Evolutionary conservation across 2,329 filamentous ascomycete genomes (phyloP).

Genomic region (Colletotrichum phormii): DNA sequence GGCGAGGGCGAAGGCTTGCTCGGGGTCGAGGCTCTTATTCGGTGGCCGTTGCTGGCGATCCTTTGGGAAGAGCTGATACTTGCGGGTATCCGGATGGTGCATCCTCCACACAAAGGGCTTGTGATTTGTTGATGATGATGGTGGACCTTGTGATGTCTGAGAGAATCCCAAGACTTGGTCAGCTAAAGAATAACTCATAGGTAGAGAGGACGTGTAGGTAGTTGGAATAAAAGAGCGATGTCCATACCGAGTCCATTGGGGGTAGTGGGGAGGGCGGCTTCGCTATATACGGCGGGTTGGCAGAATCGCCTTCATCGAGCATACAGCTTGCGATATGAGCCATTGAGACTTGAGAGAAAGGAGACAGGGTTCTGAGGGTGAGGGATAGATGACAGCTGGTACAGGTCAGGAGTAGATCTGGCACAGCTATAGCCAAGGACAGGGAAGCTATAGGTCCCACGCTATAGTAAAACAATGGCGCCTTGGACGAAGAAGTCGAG

Average conservation of each 20-base stretch:
- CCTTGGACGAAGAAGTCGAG: conserved; percentile 30
- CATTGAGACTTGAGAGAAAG: conserved; percentile 59
- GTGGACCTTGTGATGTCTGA: conserved; percentile 34
- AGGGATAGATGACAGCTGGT: conserved; percentile 30
- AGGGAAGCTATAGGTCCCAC: conserved; percentile 36
- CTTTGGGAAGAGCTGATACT: conserved; percentile 72
- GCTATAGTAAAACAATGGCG: conserved; percentile 32
- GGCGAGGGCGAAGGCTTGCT: conserved; percentile 59
- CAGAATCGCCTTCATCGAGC: conserved; percentile 57
- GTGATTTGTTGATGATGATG: conserved; percentile 49
- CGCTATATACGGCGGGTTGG: conserved; percentile 60
- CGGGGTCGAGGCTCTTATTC: conserved; percentile 61
- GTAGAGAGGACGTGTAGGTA: conserved; percentile 16
- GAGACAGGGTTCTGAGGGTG: conserved; percentile 31
- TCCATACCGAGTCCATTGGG: conserved; percentile 58
- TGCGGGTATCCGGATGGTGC: conserved; percentile 65
- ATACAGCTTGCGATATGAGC: conserved; percentile 73
- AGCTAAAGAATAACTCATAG: conserved; percentile 37
- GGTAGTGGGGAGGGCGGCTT: conserved; percentile 60
- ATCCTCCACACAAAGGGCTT: conserved; percentile 70
- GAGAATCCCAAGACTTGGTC: conserved; percentile 34
- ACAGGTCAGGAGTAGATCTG: conserved; percentile 36
- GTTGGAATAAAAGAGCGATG: conserved; percentile 35
- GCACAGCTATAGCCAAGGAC: conserved; percentile 38
- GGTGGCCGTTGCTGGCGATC: conserved; percentile 58